These are phyloP conservation scores for Backusella psychrophila DNA, from an alignment of 192 early-diverging fungal species.

Conservation along the genomic window DNA sequence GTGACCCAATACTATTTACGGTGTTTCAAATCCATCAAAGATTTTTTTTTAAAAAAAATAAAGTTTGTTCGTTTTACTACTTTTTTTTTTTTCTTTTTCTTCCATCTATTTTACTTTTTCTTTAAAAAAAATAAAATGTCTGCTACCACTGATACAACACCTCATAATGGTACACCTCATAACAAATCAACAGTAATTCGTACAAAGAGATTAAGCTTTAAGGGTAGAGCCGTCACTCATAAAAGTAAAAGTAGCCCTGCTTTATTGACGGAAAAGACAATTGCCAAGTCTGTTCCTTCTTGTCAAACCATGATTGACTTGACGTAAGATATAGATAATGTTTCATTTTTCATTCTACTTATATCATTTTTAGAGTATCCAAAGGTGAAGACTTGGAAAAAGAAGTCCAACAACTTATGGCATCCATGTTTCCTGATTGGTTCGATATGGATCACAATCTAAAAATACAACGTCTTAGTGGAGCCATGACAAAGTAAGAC, in stretches of 20 bases:
- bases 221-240: background rate
- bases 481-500: slow-evolving; percentile 64
- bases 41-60: background rate
- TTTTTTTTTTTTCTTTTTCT: background rate
- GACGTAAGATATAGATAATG: background rate
- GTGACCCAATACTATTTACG: background rate
- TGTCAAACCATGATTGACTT: slow-evolving; percentile 21
- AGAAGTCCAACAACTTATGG: slow-evolving; percentile 1
- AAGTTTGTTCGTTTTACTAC: background rate
- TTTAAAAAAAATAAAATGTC: background rate
- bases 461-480: slow-evolving; percentile 51
- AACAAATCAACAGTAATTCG: background rate
- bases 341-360: background rate
- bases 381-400: slow-evolving; percentile 28
- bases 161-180: background rate
- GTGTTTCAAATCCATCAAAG: background rate
- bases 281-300: background rate
- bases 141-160: background rate
- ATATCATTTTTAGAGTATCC: background rate
- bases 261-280: background rate
- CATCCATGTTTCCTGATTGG: slow-evolving; percentile 31
- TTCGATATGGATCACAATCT: slow-evolving; percentile 24
- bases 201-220: slow-evolving; percentile 1
- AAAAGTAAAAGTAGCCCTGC: background rate
- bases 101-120: background rate